phyloP scores from a whole-genome alignment of 805 yeast species.

The Candida michaelii region DNA sequence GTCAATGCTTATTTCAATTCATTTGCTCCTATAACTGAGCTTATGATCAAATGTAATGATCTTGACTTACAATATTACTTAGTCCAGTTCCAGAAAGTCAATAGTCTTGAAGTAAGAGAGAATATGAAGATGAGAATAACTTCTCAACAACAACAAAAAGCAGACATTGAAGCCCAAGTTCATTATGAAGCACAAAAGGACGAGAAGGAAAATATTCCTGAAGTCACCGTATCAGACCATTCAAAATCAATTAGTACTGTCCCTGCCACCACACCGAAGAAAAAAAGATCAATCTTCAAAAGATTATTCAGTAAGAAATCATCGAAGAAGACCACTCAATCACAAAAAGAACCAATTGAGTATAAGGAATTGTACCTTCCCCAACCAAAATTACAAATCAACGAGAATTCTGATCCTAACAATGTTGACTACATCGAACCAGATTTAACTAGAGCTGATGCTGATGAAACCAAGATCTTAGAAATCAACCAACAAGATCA shows the following conservation, averaged over 20 bases:
- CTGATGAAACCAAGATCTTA: conserved; percentile 5
- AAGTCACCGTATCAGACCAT: not conserved
- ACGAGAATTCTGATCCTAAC: conserved; percentile 1
- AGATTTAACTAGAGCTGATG: conserved; percentile 5
- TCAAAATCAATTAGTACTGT: too few species aligned
- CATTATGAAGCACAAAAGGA: not conserved
- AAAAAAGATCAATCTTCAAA: conserved; percentile 14
- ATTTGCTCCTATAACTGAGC: conserved; percentile 20
- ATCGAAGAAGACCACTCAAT: not conserved
- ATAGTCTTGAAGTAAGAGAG: conserved; percentile 14
- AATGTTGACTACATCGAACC: conserved; percentile 9
- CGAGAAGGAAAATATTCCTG: conserved; percentile 1
- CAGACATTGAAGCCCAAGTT: not conserved
- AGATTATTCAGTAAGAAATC: conserved; percentile 12
- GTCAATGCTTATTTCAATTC: conserved; percentile 25
- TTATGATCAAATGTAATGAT: conserved; percentile 20
- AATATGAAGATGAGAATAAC: conserved; percentile 14
- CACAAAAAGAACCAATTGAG: conserved; percentile 3
- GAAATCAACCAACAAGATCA: conserved; percentile 3
- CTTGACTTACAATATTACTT: conserved; percentile 13
- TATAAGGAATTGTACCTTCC: conserved; percentile 16
- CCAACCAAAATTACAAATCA: conserved; percentile 11
- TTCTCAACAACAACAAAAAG: conserved; percentile 7
- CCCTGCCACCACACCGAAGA: not conserved
- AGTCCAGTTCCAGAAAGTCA: conserved; percentile 10